A percentile compares a stretch with the other conserved stretches of the same genome.
Evolutionary conservation across 23 red algal species (phyloP).

Genomic region (Agarophyton chilense): DNA sequence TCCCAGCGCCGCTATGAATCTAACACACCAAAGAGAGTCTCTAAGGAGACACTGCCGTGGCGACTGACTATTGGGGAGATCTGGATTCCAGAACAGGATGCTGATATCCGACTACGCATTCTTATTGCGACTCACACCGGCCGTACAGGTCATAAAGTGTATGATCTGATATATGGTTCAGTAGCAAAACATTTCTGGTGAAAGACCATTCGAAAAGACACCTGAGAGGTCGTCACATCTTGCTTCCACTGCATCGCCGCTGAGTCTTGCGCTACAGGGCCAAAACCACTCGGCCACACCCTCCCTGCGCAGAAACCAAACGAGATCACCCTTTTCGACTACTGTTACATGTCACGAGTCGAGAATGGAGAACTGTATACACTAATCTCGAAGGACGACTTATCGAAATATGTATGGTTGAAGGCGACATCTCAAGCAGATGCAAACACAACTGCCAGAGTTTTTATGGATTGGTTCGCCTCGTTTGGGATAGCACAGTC

Average conservation of each 20-base stretch:
- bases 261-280: neutral
- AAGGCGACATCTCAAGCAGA: neutral
- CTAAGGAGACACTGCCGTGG: neutral
- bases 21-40: neutral
- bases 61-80: neutral
- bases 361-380: slow-evolving; percentile 5
- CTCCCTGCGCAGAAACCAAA: neutral
- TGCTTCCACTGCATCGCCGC: slow-evolving; percentile 10
- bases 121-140: slow-evolving; percentile 8
- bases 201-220: neutral
- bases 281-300: neutral
- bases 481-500: neutral
- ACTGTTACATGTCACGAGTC: neutral
- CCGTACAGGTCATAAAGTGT: neutral
- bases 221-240: neutral
- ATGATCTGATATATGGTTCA: neutral
- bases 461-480: slow-evolving; percentile 26
- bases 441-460: neutral
- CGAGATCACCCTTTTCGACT: slow-evolving; percentile 15
- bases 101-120: neutral
- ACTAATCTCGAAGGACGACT: slow-evolving; percentile 30
- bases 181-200: slow-evolving; percentile 1
- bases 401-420: neutral
- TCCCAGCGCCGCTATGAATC: neutral
- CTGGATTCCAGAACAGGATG: slow-evolving; percentile 14